Evolutionary conservation across 1,284 basidiomycete genomes (phyloP).

Genomic region (Mycosarcoma mackinlayi): DNA sequence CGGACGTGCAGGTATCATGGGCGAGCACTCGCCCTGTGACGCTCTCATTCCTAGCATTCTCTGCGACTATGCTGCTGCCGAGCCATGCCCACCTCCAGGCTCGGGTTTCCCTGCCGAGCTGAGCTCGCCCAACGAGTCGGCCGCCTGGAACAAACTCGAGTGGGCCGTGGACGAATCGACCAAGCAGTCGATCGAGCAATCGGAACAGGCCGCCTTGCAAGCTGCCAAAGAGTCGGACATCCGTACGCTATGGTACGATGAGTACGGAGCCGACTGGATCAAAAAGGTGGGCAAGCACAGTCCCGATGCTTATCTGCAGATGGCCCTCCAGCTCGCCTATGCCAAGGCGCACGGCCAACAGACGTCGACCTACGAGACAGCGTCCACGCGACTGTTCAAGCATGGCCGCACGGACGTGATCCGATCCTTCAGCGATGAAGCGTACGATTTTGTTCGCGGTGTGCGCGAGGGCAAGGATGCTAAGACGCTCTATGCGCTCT

Average conservation of each 20-base stretch:
- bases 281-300: conserved; percentile 82
- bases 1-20: conserved; percentile 84
- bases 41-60: conserved; percentile 90
- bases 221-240: conserved; percentile 85
- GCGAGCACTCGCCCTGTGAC: conserved; percentile 92
- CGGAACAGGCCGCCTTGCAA: conserved; percentile 74
- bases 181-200: conserved; percentile 74
- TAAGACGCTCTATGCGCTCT: conserved; percentile 72
- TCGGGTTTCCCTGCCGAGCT: conserved; percentile 46
- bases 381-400: conserved; percentile 87
- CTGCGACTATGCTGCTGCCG: conserved; percentile 83
- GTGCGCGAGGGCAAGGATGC: conserved; percentile 77
- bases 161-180: conserved; percentile 80
- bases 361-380: conserved; percentile 94
- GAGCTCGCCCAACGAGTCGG: conserved; percentile 59
- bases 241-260: conserved; percentile 83
- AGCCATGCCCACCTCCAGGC: conserved; percentile 66
- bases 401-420: conserved; percentile 94
- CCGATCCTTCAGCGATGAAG: conserved; percentile 80
- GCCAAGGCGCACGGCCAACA: conserved; percentile 81
- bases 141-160: conserved; percentile 77
- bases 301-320: conserved; percentile 91
- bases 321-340: conserved; percentile 93
- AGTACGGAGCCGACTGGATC: conserved; percentile 92
- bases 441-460: conserved; percentile 80